These are phyloP conservation scores for Quercus aquifolioides DNA, from an alignment of 306 rosid genomes.

Conservation along the genomic window DNA sequence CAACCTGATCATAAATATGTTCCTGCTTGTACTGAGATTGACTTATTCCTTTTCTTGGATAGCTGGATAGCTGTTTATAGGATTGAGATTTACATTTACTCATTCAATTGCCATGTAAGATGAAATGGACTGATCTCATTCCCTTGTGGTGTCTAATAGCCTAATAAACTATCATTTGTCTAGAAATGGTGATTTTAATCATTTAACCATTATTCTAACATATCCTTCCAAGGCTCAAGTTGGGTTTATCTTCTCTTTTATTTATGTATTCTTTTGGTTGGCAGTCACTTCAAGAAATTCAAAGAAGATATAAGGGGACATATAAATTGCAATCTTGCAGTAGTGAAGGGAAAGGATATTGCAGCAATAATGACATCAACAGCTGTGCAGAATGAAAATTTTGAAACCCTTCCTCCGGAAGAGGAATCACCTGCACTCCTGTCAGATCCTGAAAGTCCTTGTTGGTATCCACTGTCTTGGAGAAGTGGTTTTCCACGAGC, in stretches of 20 bases:
- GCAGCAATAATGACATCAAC: constrained; percentile 6
- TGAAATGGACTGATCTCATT: background rate
- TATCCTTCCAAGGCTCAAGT: background rate
- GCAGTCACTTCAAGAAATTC: constrained; percentile 13
- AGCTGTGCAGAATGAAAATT: background rate
- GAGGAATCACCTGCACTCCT: background rate
- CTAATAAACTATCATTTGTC: background rate
- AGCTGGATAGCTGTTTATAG: too few species aligned
- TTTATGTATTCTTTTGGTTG: background rate
- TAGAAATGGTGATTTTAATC: too few species aligned
- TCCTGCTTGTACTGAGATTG: too few species aligned
- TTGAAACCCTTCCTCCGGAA: background rate
- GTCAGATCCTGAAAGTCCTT: constrained; percentile 7
- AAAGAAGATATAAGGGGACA: background rate
- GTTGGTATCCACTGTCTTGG: constrained; percentile 27
- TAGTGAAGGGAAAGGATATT: constrained; percentile 7
- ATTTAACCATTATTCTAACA: too few species aligned
- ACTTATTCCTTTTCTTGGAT: too few species aligned
- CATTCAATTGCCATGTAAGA: background rate
- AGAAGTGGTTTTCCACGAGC: constrained; percentile 21
- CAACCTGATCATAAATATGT: too few species aligned
- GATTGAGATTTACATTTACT: too few species aligned
- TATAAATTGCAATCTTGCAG: constrained; percentile 16
- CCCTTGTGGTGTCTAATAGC: background rate
- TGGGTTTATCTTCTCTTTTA: background rate